Evolutionary conservation across 305 asterid species (phyloP), one percentile per base, ranked within the genome.

Genomic region (Rubia tinctorum): DNA sequence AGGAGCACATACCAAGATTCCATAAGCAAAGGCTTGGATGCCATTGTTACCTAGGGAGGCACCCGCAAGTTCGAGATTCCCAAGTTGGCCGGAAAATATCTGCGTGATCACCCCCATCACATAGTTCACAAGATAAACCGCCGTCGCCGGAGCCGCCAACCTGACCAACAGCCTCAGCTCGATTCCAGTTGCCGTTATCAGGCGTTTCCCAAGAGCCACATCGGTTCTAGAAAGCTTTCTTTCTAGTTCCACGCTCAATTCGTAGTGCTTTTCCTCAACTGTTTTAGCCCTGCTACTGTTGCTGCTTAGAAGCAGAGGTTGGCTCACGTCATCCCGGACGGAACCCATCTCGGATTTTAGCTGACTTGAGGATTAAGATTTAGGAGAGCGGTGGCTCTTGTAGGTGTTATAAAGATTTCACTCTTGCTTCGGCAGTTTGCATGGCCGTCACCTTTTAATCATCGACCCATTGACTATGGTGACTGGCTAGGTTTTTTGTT

Each of bases 51-150:
- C 82, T 15, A 81, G 77, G 34, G 80, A 77, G 23, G 73, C 73
- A 64, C 80, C 84, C 0, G 82, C 82, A 25, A 77, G 82, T n/a
- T 81, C 77, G 55, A 81, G 82, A 58, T 77, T 81, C 43, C 84
- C 82, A 49, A 81, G 80, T 60, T 77, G 77, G 40, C 84, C 80
- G n/a, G 80, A 58, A 66, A 74, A 71, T 44, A 81, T 77, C 60
- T 81, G 82, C 0, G 84, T 81, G 22, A 74, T 66, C 59, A 68
- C 73, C 6, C 77, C 73, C 81, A 81, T 77, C 51, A 75, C 43
- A 27, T 59, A 81, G 10, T 77, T 77, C 34, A 77, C 73, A 72
- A 81, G 43, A 72, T 77, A 77, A 3, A 77, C 80, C 17, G 75
- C 55, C 1, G 73, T 68, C 0, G 84, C 84, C 5, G 84, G 84